These are phyloP conservation scores for Perkinsus marinus DNA, from an alignment of 169 alveolate genomes.

Conservation along the genomic window DNA sequence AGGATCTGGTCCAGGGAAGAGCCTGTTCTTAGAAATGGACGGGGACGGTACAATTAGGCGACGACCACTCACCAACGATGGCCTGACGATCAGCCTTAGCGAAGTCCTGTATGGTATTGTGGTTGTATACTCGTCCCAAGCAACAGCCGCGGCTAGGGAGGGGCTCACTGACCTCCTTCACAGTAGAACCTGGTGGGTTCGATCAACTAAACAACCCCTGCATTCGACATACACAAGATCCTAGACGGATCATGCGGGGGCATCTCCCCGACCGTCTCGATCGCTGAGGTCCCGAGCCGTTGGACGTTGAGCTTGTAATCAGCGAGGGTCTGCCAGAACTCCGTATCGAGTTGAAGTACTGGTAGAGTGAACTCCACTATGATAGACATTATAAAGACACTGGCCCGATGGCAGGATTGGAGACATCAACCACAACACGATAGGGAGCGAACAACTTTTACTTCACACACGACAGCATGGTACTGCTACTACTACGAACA, in stretches of 20 bases:
- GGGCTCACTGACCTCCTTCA: not conserved
- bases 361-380: not conserved
- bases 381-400: not conserved
- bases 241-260: not conserved
- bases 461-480: not conserved
- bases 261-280: not conserved
- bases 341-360: not conserved
- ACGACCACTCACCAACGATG: not conserved
- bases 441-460: not conserved
- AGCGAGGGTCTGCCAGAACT: not conserved
- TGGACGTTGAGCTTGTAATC: not conserved
- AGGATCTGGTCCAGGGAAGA: not conserved
- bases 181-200: not conserved
- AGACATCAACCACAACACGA: not conserved
- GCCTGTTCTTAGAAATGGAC: not conserved
- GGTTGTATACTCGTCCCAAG: not conserved
- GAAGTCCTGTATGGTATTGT: not conserved
- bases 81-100: not conserved
- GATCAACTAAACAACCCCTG: too few species aligned
- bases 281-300: not conserved
- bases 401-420: not conserved
- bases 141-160: not conserved
- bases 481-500: not conserved
- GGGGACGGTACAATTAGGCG: not conserved
- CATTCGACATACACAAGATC: not conserved